These are phyloP conservation scores for Camellia japonica DNA, from an alignment of 148 eudicot species.

Conservation along the genomic window DNA sequence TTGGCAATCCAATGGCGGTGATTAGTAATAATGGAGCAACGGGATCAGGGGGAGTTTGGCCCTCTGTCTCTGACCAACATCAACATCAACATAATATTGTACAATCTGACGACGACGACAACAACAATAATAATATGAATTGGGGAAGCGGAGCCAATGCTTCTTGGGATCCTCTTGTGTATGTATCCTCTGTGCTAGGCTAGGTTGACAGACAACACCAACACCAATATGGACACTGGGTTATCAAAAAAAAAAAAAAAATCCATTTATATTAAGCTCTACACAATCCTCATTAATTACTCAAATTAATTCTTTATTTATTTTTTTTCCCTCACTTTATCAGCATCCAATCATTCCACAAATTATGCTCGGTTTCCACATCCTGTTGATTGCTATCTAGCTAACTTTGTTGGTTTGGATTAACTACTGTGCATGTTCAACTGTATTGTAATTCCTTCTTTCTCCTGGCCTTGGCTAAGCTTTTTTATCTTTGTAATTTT, in stretches of 20 bases:
- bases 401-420: too few relatives aligned
- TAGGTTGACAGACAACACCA: not conserved
- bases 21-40: not conserved
- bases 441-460: too few relatives aligned
- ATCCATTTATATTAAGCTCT: not conserved
- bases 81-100: slow-evolving; percentile 10
- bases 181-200: slow-evolving; percentile 10
- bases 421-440: too few relatives aligned
- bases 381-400: too few relatives aligned
- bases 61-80: not conserved
- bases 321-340: too few relatives aligned
- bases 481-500: too few relatives aligned
- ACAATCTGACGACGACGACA: not conserved
- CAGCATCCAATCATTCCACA: too few relatives aligned
- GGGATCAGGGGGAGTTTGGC: not conserved
- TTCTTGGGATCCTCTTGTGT: slow-evolving; percentile 15
- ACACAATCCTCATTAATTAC: not conserved
- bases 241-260: too few relatives aligned
- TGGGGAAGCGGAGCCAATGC: slow-evolving; percentile 12
- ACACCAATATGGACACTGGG: too few relatives aligned
- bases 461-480: too few relatives aligned
- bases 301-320: not conserved
- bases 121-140: not conserved
- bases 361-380: too few relatives aligned
- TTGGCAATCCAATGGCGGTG: not conserved